Percentiles rank a stretch among this genome's conserved stretches.
phyloP scores from a whole-genome alignment of 192 early-diverging fungal genomes.

The Podila epigama region DNA sequence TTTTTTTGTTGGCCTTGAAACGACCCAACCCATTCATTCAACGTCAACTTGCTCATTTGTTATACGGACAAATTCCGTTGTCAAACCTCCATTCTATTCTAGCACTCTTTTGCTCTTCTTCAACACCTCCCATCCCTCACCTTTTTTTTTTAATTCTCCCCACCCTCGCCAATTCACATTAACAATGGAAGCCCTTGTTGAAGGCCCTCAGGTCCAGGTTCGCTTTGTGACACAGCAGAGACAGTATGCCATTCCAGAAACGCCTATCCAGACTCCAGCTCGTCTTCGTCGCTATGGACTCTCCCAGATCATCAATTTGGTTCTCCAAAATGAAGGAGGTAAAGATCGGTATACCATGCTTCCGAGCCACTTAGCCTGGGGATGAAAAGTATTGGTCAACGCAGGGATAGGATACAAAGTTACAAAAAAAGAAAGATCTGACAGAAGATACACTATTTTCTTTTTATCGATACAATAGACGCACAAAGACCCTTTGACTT shows the following conservation, averaged over 20 bases:
- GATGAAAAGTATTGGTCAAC: no score
- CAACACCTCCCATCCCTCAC: not conserved
- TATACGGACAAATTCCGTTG: not conserved
- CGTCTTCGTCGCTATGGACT: conserved; percentile 87
- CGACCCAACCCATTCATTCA: not conserved
- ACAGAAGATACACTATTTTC: not conserved
- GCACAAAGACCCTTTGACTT: conserved; percentile 91
- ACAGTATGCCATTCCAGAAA: conserved; percentile 80
- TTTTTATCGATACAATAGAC: conserved; percentile 48
- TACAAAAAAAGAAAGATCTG: not conserved
- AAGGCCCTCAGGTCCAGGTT: conserved; percentile 79
- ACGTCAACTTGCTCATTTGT: not conserved
- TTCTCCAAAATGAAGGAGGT: conserved; percentile 65
- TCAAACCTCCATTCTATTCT: conserved; percentile 8
- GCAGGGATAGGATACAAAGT: not conserved
- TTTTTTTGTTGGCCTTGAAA: not conserved
- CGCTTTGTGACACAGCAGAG: conserved; percentile 80
- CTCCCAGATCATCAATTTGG: conserved; percentile 94
- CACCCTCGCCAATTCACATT: not conserved
- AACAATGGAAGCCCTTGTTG: conserved; percentile 44
- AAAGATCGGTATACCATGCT: not conserved
- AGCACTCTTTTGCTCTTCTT: not conserved
- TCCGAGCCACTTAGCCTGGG: no score
- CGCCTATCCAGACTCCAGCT: conserved; percentile 88
- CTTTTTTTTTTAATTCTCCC: not conserved